Percentiles rank a stretch among this genome's conserved stretches.
Evolutionary conservation across 768 basidiomycete species (phyloP).

Genomic region (Rhizopogon vesiculosus): DNA sequence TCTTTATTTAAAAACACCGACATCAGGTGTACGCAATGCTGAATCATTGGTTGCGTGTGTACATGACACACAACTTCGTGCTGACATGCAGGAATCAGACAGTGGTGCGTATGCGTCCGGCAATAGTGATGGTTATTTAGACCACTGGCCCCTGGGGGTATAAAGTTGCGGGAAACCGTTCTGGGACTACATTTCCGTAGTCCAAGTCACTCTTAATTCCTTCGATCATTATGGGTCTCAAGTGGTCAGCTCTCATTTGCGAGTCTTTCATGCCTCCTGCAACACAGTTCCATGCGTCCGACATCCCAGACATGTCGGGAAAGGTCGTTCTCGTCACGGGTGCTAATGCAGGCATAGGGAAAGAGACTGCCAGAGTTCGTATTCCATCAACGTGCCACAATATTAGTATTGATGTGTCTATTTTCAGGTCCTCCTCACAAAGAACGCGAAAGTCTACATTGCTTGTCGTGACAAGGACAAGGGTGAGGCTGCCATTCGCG

Average conservation of each 20-base stretch:
- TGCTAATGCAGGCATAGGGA: constrained; percentile 46
- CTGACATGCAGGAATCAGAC: too few species aligned
- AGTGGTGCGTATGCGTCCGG: too few species aligned
- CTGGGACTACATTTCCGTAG: too few species aligned
- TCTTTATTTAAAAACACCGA: too few species aligned
- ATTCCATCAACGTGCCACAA: too few species aligned
- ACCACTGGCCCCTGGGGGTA: too few species aligned
- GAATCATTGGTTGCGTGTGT: too few species aligned
- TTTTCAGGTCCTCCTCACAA: constrained; percentile 31
- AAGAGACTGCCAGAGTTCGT: constrained; percentile 33
- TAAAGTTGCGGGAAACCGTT: too few species aligned
- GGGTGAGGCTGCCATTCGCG: constrained; percentile 32
- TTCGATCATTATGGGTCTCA: constrained; percentile 3
- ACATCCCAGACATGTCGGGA: constrained; percentile 33
- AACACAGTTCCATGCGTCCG: constrained; percentile 14
- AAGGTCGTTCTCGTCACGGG: constrained; percentile 40
- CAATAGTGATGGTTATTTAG: too few species aligned
- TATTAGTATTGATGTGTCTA: not conserved
- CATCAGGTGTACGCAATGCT: too few species aligned
- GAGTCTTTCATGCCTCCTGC: constrained; percentile 16
- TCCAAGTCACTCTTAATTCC: too few species aligned
- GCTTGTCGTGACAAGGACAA: constrained; percentile 37
- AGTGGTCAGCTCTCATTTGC: not conserved
- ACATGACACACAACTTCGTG: too few species aligned
- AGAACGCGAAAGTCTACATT: constrained; percentile 50